Evolutionary conservation across 1,284 basidiomycete genomes (phyloP).

Genomic region (Cutaneotrichosporon curvatum): DNA sequence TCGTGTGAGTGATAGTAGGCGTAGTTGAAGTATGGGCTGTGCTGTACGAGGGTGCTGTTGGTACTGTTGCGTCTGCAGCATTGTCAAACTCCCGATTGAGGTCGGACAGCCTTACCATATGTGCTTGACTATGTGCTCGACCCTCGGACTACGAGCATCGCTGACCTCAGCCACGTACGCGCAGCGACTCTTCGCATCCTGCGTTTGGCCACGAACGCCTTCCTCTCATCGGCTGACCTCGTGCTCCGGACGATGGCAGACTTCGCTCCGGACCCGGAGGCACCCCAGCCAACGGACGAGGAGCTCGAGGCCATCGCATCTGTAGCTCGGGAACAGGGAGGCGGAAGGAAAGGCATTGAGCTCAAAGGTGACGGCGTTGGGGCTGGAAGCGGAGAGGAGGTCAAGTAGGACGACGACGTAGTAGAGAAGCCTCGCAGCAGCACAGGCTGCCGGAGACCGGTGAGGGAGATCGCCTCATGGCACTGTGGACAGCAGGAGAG

Average conservation of each 20-base stretch:
- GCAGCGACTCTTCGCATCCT: slow-evolving; percentile 75
- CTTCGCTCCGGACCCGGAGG: slow-evolving; percentile 50
- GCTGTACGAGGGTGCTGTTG: no score
- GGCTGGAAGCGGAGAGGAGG: slow-evolving; percentile 39
- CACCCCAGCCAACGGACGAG: slow-evolving; percentile 24
- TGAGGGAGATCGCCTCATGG: no score
- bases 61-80: no score
- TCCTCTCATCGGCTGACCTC: slow-evolving; percentile 78
- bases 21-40: no score
- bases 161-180: slow-evolving; percentile 14
- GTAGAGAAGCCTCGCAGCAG: no score
- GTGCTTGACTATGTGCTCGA: no score
- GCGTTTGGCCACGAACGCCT: slow-evolving; percentile 70
- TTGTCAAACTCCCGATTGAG: no score
- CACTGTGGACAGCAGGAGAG: no score
- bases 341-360: slow-evolving; percentile 38
- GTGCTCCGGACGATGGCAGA: slow-evolving; percentile 71
- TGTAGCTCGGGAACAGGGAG: slow-evolving; percentile 19
- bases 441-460: no score
- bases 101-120: no score
- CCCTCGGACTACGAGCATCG: no score
- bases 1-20: slow-evolving; percentile 53
- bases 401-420: slow-evolving; percentile 24
- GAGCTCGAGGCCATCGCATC: slow-evolving; percentile 27
- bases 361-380: slow-evolving; percentile 30